Base-by-base conservation (phyloP, 768 basidiomycete genomes). In the Terana coerulea region DNA sequence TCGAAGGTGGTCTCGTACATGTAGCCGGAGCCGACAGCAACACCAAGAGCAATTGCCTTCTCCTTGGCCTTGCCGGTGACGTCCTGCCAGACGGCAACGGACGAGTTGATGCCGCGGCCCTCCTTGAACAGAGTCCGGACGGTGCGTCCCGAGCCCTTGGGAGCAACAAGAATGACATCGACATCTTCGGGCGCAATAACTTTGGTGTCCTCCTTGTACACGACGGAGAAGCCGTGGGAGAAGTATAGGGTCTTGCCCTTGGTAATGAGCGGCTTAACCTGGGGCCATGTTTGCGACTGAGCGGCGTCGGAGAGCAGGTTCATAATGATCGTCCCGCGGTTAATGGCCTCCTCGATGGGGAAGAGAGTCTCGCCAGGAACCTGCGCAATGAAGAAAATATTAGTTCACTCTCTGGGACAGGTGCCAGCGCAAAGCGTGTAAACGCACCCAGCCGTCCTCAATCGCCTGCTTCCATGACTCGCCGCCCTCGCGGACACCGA, bases 221-320 rank as follows among this genome's bases (percentile, higher is more conserved):
- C 93, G 59, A 98, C 82, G 58, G 95, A 98, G 87, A 99, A 99
- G 64, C 97, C 97, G 70, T 99, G 97, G 5, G 95, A 93, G 79
- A 99, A 99, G 86, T 99, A 99, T 57, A 99, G 88, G n/a, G 97
- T 99, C 81, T 99, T 98, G 75, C 91, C 97, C 82, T 95, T 92
- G 71, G 94, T 98, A 77, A 98, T 95, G 65, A 98, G 84, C 49
- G 97, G 95, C 37, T 83, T 86, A 62, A 99, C 60, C 47, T 79
- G 74, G 33, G 87, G 76, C 97, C 97, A 99, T 26, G 95, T 98
- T 70, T 88, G 82, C 12, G 91, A 94, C 75, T 99, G 97, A n/a
- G 95, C 97, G 43, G 97, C 97, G 64, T 99, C 97, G 39, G 95
- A 98, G 60, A 99, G 84, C 48, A 99, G 79, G 81, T 99, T 98